A percentile compares a stretch with the other conserved stretches of the same genome.
Conservation (phyloP, 768 basidiomycete genomes). For the Tricholoma sp. region DNA sequence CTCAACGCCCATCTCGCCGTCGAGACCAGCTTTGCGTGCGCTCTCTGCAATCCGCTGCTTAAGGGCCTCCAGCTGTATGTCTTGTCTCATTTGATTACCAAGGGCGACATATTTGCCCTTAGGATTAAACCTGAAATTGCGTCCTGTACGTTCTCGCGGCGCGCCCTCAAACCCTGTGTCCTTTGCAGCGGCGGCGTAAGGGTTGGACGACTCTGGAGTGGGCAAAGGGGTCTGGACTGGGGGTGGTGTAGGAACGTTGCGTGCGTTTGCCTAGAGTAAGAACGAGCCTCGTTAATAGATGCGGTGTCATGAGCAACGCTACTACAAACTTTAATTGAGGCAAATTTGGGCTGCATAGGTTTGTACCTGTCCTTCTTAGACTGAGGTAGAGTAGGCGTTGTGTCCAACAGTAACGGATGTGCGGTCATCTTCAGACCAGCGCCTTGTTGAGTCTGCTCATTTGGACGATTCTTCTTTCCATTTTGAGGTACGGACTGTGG, state of each 20-base stretch:
- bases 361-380: slow-evolving; percentile 92
- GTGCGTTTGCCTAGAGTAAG: slow-evolving; percentile 57
- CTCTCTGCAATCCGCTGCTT: slow-evolving; percentile 92
- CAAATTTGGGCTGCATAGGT: slow-evolving; percentile 99
- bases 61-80: slow-evolving; percentile 81
- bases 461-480: slow-evolving; percentile 49
- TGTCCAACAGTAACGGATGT: slow-evolving; percentile 79
- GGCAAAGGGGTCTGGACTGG: slow-evolving; percentile 35
- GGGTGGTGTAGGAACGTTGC: slow-evolving; percentile 66
- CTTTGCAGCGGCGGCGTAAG: slow-evolving; percentile 62
- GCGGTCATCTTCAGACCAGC: slow-evolving; percentile 88
- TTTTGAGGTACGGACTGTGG: slow-evolving; percentile 48
- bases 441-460: slow-evolving; percentile 68
- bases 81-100: slow-evolving; percentile 66
- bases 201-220: slow-evolving; percentile 55
- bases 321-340: slow-evolving; percentile 74
- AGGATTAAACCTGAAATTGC: slow-evolving; percentile 80
- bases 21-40: slow-evolving; percentile 89
- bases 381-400: slow-evolving; percentile 50
- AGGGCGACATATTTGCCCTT: slow-evolving; percentile 88
- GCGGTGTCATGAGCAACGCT: neutral
- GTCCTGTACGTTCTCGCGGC: slow-evolving; percentile 64
- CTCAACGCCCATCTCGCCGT: slow-evolving; percentile 89
- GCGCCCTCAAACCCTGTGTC: slow-evolving; percentile 70
- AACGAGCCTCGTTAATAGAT: neutral